Evolutionary conservation across 163 green algal genomes (phyloP).

Genomic region (Prototheca stagnorum): DNA sequence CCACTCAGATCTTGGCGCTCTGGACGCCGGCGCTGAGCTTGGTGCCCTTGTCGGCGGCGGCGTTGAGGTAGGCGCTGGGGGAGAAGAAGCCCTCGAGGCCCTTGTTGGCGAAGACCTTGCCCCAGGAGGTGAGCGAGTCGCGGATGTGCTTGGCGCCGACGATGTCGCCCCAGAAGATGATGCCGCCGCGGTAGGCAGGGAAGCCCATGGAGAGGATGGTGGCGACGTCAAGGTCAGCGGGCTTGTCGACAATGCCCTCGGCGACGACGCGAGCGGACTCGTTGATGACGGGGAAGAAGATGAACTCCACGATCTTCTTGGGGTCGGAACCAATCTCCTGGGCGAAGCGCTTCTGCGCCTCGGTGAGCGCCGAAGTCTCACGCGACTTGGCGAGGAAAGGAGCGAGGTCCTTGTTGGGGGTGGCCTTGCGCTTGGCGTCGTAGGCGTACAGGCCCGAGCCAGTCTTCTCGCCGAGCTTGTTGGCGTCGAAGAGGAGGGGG

Average conservation of each 20-base stretch:
- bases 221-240: constrained; percentile 86
- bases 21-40: constrained; percentile 13
- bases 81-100: constrained; percentile 74
- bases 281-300: constrained; percentile 98
- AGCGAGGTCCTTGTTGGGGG: constrained; percentile 44
- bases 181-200: constrained; percentile 73
- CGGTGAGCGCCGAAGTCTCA: background rate
- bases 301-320: constrained; percentile 84
- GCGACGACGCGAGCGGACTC: constrained; percentile 72
- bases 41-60: constrained; percentile 9
- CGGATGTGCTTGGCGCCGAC: constrained; percentile 46
- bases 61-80: constrained; percentile 62
- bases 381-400: constrained; percentile 35
- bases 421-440: constrained; percentile 22
- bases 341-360: background rate
- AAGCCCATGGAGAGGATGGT: constrained; percentile 95
- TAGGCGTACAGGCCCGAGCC: constrained; percentile 22
- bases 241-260: constrained; percentile 88
- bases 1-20: constrained; percentile 2
- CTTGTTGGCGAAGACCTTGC: constrained; percentile 29
- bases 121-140: constrained; percentile 38
- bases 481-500: constrained; percentile 57
- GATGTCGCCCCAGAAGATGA: constrained; percentile 89
- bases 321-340: constrained; percentile 5
- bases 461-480: constrained; percentile 82